A percentile compares a stretch with the other conserved stretches of the same genome.
Evolutionary conservation across 139 green algal species (phyloP).

Genomic region (Auxenochlorella pyrenoidosa): DNA sequence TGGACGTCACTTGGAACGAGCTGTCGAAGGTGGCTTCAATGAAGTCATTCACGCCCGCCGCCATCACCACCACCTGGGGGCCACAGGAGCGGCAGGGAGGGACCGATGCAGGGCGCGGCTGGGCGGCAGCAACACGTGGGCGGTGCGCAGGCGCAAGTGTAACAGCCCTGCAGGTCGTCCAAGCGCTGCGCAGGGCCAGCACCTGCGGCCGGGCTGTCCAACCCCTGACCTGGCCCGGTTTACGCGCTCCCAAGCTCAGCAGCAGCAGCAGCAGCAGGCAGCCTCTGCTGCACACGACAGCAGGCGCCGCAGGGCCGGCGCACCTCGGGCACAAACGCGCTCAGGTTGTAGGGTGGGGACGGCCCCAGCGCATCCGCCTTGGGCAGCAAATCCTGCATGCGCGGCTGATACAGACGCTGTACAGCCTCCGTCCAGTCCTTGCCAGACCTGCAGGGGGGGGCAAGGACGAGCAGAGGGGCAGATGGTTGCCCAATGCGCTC

Average conservation of each 20-base stretch:
- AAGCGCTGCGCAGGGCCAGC: too few relatives aligned
- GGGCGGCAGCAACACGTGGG: too few relatives aligned
- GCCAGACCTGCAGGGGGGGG: neutral
- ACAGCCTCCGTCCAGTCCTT: neutral
- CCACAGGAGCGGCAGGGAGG: neutral
- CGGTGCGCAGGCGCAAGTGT: too few relatives aligned
- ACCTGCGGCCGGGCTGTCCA: too few relatives aligned
- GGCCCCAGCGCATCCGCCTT: neutral
- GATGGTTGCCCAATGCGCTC: neutral
- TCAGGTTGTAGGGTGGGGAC: neutral
- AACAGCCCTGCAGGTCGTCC: neutral
- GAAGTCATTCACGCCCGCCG: neutral
- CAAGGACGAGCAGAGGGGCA: neutral
- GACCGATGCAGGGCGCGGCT: too few relatives aligned
- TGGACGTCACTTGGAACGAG: neutral
- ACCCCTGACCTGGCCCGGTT: too few relatives aligned
- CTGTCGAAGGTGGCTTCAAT: neutral
- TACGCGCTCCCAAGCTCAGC: too few relatives aligned
- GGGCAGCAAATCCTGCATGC: neutral
- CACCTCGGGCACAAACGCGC: constrained; percentile 2
- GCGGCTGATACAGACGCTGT: neutral
- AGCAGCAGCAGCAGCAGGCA: too few relatives aligned
- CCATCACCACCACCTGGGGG: neutral
- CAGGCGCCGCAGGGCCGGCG: neutral
- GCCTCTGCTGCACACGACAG: neutral